Base-by-base conservation (phyloP, 352 stramenopile species). In the Phytophthora kernoviae region DNA sequence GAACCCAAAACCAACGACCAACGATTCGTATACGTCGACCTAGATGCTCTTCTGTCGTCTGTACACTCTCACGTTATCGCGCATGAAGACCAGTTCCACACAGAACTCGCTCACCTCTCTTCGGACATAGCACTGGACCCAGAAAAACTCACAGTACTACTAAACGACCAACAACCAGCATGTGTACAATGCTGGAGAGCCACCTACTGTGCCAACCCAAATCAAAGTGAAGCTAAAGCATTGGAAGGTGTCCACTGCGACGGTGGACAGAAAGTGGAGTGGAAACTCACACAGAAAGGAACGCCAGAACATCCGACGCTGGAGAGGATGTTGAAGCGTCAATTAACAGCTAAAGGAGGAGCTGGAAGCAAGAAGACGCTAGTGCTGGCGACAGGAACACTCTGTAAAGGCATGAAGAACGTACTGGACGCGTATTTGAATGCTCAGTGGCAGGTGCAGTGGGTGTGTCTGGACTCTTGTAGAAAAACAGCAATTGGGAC, bases 241-340 rank as follows among this genome's bases (percentile, higher is more conserved):
- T 50, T 73, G 8, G 56, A 61, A 18, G 48, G 48, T 0, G 46
- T 61, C 7, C 42, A 37, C 37, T 49, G 33, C 21, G 61, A 69
- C 30, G 61, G 54, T 14, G 49, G 42, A 14, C 14, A 18, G 7
- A 10, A 4, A 6, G 48, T 69, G 12, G 24, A 43, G 17, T 73
- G 65, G 59, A 40, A 69, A 27, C 45, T 65, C 30, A 73, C 60
- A 22, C 60, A 73, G 20, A 73, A 73, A 30, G 64, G 58, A 9
- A 65, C 64, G 11, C 15, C 50, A 14, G 24, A 68, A 9, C 64
- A 73, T 27, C 64, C 51, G 21, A 73, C 64, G 32, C 59, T 73
- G 15, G 64, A 73, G 39, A 73, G 65, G 26, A 68, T 73, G 64
- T 34, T 69, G 17, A 64, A 56, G 20, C 24, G 42, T 9, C 61